These are phyloP conservation scores for Mangifera indica DNA, from an alignment of 345 rosid species.

Conservation along the genomic window DNA sequence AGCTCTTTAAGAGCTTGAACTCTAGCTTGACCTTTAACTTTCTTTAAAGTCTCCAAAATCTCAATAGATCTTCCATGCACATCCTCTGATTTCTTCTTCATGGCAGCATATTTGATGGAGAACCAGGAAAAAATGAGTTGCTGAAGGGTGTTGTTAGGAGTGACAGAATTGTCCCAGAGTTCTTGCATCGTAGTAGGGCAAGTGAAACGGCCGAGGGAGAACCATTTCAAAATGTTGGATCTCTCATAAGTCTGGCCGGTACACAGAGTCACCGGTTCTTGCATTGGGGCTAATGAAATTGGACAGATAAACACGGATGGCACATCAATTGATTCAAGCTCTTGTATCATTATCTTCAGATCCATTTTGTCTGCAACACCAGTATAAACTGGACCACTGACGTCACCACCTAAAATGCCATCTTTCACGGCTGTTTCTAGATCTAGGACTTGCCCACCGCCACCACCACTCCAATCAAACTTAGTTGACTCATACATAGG, in stretches of 20 bases:
- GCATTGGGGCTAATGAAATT: slow-evolving; percentile 69
- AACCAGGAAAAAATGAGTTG: slow-evolving; percentile 73
- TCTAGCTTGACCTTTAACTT: slow-evolving; percentile 68
- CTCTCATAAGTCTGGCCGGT: slow-evolving; percentile 77
- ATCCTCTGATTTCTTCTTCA: slow-evolving; percentile 69
- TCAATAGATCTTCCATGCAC: slow-evolving; percentile 65
- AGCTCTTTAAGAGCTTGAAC: slow-evolving; percentile 65
- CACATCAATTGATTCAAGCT: slow-evolving; percentile 51
- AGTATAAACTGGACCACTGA: slow-evolving; percentile 34
- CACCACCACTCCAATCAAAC: slow-evolving; percentile 38
- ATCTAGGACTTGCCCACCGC: slow-evolving; percentile 69
- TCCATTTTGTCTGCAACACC: slow-evolving; percentile 47
- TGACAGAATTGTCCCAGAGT: slow-evolving; percentile 74
- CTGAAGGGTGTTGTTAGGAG: slow-evolving; percentile 61
- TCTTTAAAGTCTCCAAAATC: slow-evolving; percentile 52
- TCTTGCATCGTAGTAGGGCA: slow-evolving; percentile 84
- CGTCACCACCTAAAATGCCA: slow-evolving; percentile 61
- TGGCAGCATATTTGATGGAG: slow-evolving; percentile 49
- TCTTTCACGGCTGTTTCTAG: slow-evolving; percentile 72
- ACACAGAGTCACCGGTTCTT: slow-evolving; percentile 72
- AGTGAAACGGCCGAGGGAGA: slow-evolving; percentile 55
- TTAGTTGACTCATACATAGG: slow-evolving; percentile 53
- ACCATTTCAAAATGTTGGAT: slow-evolving; percentile 64
- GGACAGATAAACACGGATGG: slow-evolving; percentile 72
- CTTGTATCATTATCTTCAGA: slow-evolving; percentile 62